These are phyloP conservation scores for Hypoxylon sp. DNA, from an alignment of 2,329 filamentous ascomycete species.

Conservation along the genomic window DNA sequence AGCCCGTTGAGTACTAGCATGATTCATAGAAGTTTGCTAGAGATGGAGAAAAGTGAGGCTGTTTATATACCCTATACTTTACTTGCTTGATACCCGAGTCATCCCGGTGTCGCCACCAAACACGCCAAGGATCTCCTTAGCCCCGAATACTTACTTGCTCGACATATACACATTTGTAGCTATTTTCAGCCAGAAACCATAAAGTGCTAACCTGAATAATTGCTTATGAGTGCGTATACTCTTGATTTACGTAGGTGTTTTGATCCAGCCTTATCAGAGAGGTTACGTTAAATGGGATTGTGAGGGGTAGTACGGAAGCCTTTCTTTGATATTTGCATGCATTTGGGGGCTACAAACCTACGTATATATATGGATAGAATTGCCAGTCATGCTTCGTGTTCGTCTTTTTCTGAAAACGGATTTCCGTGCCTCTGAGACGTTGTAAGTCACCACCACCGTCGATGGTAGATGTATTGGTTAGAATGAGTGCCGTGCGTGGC, in stretches of 20 bases:
- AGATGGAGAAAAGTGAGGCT: background rate
- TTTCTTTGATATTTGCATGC: conserved; percentile 19
- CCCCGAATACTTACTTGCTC: conserved; percentile 20
- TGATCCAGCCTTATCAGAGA: background rate
- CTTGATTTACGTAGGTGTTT: conserved; percentile 2
- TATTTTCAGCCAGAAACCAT: background rate
- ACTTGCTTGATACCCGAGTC: conserved; percentile 32
- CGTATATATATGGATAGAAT: background rate
- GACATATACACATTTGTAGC: background rate
- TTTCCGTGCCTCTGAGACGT: conserved; percentile 21
- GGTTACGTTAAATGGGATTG: background rate
- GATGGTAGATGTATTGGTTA: conserved; percentile 7
- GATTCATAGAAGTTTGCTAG: conserved; percentile 3
- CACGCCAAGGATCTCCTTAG: conserved; percentile 31
- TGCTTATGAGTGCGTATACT: background rate
- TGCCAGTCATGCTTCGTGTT: background rate
- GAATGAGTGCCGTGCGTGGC: conserved; percentile 18
- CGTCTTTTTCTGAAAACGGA: background rate
- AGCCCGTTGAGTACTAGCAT: background rate
- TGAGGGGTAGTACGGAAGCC: conserved; percentile 10
- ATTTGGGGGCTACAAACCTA: conserved; percentile 13
- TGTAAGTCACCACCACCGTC: conserved; percentile 16
- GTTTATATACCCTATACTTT: conserved; percentile 26
- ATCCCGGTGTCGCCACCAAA: conserved; percentile 38
- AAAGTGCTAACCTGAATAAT: conserved; percentile 5